These are phyloP conservation scores for Vitis labrusca DNA, from an alignment of 164 flowering plant species.

Conservation along the genomic window DNA sequence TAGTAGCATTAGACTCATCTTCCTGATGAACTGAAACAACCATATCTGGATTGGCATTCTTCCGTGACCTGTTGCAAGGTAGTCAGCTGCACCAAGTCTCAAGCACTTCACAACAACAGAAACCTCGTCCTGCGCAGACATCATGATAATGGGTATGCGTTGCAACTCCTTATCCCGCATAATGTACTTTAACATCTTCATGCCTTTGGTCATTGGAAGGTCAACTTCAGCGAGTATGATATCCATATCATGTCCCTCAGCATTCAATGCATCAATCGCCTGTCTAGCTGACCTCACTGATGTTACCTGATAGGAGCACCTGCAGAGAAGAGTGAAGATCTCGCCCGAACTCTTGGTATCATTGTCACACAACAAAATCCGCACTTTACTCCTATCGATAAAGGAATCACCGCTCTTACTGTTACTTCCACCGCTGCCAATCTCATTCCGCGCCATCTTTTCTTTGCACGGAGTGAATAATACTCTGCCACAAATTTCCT, in stretches of 20 bases:
- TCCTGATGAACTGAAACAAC: conserved; percentile 44
- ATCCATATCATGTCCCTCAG: conserved; percentile 92
- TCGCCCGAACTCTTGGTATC: conserved; percentile 66
- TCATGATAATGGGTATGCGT: conserved; percentile 94
- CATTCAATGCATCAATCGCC: conserved; percentile 95
- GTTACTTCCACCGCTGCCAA: conserved; percentile 9
- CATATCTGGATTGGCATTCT: conserved; percentile 50
- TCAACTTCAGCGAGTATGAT: conserved; percentile 92
- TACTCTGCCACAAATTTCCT: conserved; percentile 92
- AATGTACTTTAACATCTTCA: conserved; percentile 91
- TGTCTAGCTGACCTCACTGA: conserved; percentile 91
- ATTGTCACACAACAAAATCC: conserved; percentile 86
- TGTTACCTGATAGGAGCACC: conserved; percentile 93
- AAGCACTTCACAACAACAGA: conserved; percentile 92
- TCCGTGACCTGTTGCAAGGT: conserved; percentile 77
- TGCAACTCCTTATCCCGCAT: conserved; percentile 65
- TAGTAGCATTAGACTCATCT: conserved; percentile 42
- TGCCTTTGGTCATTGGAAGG: conserved; percentile 88
- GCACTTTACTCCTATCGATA: conserved; percentile 88
- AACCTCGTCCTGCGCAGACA: conserved; percentile 96
- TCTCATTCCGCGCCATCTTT: conserved; percentile 71
- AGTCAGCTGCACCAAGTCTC: conserved; percentile 97
- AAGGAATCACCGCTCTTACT: conserved; percentile 46
- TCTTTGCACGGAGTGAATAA: conserved; percentile 91
- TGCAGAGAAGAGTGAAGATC: conserved; percentile 63